These are phyloP conservation scores for Hortiboletus flavorubellus DNA, from an alignment of 768 basidiomycete genomes.

Conservation along the genomic window DNA sequence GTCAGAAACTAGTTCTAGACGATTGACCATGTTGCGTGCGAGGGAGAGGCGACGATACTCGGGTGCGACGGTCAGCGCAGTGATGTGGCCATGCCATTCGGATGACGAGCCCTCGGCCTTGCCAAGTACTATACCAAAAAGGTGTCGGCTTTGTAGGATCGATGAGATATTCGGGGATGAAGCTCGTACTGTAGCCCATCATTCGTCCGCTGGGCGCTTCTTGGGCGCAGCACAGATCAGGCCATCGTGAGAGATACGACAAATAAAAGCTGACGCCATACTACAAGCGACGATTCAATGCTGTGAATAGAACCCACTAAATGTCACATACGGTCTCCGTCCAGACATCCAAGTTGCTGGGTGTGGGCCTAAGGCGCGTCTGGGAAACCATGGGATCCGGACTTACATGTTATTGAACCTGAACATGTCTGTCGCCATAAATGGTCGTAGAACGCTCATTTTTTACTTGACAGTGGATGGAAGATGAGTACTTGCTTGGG, in stretches of 20 bases:
- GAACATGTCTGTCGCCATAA: conserved; percentile 87
- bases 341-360: conserved; percentile 92
- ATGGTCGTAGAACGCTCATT: conserved; percentile 89
- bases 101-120: conserved; percentile 78
- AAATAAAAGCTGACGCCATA: conserved; percentile 89
- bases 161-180: conserved; percentile 3
- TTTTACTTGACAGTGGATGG: neutral
- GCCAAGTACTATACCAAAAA: conserved; percentile 65
- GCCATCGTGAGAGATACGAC: conserved; percentile 86
- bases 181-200: conserved; percentile 86
- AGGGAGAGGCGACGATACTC: conserved; percentile 87
- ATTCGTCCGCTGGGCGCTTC: conserved; percentile 77
- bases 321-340: conserved; percentile 81
- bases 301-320: neutral
- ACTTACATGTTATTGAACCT: conserved; percentile 88
- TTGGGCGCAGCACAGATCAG: conserved; percentile 83
- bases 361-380: conserved; percentile 7
- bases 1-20: conserved; percentile 85
- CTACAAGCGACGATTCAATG: conserved; percentile 36
- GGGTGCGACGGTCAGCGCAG: conserved; percentile 92
- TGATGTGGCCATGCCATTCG: conserved; percentile 95
- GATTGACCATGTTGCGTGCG: conserved; percentile 80
- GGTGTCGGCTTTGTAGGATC: neutral
- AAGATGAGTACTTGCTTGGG: neutral
- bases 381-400: neutral